Conservation (phyloP, 1,139 yeast genomes). For the Tardiomyces depauwii region DNA sequence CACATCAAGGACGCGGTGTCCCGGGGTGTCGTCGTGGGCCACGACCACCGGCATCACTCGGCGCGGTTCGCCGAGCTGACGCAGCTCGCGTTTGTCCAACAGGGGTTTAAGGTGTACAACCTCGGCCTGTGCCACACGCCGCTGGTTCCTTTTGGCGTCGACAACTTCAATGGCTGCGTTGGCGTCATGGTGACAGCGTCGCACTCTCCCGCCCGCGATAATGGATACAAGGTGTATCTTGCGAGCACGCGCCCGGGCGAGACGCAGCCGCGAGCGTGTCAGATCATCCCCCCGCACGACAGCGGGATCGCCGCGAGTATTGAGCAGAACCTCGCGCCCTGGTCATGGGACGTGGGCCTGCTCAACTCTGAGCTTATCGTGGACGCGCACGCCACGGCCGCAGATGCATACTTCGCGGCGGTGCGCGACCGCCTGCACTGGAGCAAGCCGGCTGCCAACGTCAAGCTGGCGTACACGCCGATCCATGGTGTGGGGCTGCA, state of each 20-base stretch:
- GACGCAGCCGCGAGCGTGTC: conserved; percentile 41
- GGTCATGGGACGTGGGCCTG: conserved; percentile 25
- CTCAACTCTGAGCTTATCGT: conserved; percentile 5
- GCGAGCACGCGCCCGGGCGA: conserved; percentile 37
- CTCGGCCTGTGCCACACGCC: conserved; percentile 75
- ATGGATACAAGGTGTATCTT: conserved; percentile 94
- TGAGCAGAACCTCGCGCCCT: conserved; percentile 48
- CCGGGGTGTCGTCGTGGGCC: conserved; percentile 68
- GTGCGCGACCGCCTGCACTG: conserved; percentile 1
- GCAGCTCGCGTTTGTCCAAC: conserved; percentile 58
- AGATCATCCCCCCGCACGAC: conserved; percentile 90
- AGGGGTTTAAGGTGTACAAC: conserved; percentile 60
- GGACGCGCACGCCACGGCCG: conserved; percentile 2
- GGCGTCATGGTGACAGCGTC: conserved; percentile 97
- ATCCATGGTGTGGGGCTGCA: conserved; percentile 85
- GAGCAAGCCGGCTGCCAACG: conserved; percentile 8
- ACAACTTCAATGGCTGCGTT: conserved; percentile 47
- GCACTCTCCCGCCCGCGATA: conserved; percentile 88
- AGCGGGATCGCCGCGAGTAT: conserved; percentile 56
- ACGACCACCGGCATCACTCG: conserved; percentile 84
- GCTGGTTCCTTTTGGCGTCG: conserved; percentile 80
- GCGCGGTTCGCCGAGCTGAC: conserved; percentile 68
- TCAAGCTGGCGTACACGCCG: conserved; percentile 72
- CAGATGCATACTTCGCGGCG: conserved; percentile 5
- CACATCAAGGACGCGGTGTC: conserved; percentile 21